Evolutionary conservation across 495 filamentous ascomycete species (phyloP).

Genomic region (Annulohypoxylon moriforme): DNA sequence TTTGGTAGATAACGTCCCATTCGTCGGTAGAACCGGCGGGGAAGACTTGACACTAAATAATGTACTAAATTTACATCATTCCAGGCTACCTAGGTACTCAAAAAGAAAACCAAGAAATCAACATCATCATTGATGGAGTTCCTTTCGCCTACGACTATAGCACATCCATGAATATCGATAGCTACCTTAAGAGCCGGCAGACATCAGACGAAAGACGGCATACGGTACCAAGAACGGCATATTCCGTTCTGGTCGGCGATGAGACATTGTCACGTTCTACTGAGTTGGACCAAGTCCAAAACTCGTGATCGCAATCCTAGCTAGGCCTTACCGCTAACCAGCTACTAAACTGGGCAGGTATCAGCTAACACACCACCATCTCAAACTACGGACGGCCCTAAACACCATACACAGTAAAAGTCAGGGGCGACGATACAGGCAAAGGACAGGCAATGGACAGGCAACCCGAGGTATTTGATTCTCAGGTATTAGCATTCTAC

Average conservation of each 20-base stretch:
- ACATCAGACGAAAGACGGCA: neutral
- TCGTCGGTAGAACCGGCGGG: neutral
- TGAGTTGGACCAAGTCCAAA: neutral
- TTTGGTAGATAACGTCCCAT: neutral
- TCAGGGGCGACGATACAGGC: neutral
- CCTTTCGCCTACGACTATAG: neutral
- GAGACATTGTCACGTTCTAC: neutral
- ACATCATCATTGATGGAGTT: neutral
- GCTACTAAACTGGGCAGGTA: conserved; percentile 26
- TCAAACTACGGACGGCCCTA: neutral
- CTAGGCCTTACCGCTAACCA: conserved; percentile 8
- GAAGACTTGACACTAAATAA: neutral
- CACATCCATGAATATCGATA: neutral
- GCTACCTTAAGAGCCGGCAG: neutral
- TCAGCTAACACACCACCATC: conserved; percentile 4
- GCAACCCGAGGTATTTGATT: neutral
- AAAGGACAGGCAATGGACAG: neutral
- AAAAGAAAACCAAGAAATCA: neutral
- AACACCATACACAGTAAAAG: neutral
- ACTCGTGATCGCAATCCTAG: conserved; percentile 12
- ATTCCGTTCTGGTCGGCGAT: neutral
- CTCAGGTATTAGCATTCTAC: neutral
- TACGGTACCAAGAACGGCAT: neutral
- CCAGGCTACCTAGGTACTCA: too few species aligned
- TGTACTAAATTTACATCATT: neutral